Conservation (phyloP, 805 yeast species). For the Suhomyces prunicola region DNA sequence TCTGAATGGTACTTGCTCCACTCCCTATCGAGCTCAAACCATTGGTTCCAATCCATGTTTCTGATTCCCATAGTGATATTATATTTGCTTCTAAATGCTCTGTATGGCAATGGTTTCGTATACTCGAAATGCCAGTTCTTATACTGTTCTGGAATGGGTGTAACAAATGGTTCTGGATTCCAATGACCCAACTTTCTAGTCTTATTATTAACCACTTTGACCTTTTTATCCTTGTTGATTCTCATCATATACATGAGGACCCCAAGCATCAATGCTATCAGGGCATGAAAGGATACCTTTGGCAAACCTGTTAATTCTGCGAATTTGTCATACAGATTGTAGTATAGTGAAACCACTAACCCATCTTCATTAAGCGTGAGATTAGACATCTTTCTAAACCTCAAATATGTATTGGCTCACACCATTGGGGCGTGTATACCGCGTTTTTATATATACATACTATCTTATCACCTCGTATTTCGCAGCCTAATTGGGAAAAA, state of each 20-base stretch:
- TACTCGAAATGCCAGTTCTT: constrained; percentile 47
- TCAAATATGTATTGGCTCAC: not conserved
- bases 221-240: not conserved
- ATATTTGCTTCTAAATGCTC: constrained; percentile 66
- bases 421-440: not conserved
- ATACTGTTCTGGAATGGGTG: constrained; percentile 50
- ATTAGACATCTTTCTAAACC: not conserved
- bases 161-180: constrained; percentile 49
- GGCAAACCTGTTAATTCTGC: constrained; percentile 3
- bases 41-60: constrained; percentile 54
- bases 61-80: constrained; percentile 69
- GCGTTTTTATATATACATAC: not conserved
- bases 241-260: not conserved
- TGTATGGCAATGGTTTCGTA: constrained; percentile 58
- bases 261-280: not conserved
- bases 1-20: constrained; percentile 55
- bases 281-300: not conserved
- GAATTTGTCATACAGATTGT: constrained; percentile 3
- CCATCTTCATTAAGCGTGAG: not conserved
- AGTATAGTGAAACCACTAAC: not conserved
- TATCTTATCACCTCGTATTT: constrained; percentile 3
- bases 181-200: constrained; percentile 48
- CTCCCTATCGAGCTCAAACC: constrained; percentile 70
- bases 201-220: constrained; percentile 29
- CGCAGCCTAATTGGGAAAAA: constrained; percentile 11